These are phyloP conservation scores for Turnera subulata DNA, from an alignment of 345 rosid genomes.

Conservation along the genomic window DNA sequence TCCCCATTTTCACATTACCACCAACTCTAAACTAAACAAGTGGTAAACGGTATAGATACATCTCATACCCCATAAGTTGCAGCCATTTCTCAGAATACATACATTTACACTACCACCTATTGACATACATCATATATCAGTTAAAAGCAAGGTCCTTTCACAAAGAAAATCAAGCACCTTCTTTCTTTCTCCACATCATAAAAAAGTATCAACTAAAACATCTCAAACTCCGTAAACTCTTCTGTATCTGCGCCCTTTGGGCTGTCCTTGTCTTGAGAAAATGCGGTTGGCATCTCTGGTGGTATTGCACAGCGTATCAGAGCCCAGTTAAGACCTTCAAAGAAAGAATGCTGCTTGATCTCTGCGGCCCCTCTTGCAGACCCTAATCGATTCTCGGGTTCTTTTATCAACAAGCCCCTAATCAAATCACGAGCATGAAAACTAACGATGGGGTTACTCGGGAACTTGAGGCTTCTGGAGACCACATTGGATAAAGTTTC, in stretches of 20 bases:
- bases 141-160: constrained; percentile 1
- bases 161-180: constrained; percentile 8
- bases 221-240: constrained; percentile 48
- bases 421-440: constrained; percentile 67
- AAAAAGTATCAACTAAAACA: constrained; percentile 34
- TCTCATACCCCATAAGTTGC: constrained; percentile 9
- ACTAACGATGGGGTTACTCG: constrained; percentile 49
- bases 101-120: constrained; percentile 28
- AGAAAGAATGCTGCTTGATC: constrained; percentile 70
- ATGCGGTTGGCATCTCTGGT: constrained; percentile 50
- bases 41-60: constrained; percentile 7
- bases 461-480: constrained; percentile 58
- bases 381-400: constrained; percentile 63
- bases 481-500: constrained; percentile 67
- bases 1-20: constrained; percentile 1
- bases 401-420: constrained; percentile 57
- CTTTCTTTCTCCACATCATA: constrained; percentile 9
- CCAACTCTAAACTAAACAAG: constrained; percentile 18
- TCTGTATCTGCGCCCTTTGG: constrained; percentile 25
- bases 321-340: constrained; percentile 81
- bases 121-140: not conserved
- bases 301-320: constrained; percentile 64
- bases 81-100: constrained; percentile 19
- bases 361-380: constrained; percentile 68
- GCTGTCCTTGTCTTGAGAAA: constrained; percentile 28